Base-by-base conservation (phyloP, 495 filamentous ascomycete species). In the Tuber melanosporum region DNA sequence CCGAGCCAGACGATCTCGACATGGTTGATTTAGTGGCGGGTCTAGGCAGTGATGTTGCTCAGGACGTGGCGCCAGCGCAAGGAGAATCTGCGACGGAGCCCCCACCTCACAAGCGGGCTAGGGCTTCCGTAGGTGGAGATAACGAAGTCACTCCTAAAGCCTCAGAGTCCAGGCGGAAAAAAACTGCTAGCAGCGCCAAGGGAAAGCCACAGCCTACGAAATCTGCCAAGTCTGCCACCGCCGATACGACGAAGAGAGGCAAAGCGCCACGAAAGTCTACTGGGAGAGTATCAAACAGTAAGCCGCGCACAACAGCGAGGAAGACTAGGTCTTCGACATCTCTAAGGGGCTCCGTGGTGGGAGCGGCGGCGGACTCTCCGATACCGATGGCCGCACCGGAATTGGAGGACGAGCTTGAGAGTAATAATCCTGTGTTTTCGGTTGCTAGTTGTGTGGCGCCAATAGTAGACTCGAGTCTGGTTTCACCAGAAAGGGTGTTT, bases 1-100 rank as follows among this genome's bases (percentile, higher is more conserved):
- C 81, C 0, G 77, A 82, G 44, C 77, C 69, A 26, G 81, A 82
- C 71, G 81, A 82, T 46, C 70, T 82, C 15, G 77, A 80, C 62
- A 82, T 82, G 80, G 57, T 73, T 6, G 80, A 62, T 39, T 74
- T 82, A 62, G 71, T 81, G 20, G 73, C 73, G 15, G 72, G 74
- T 74, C 71, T 77, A 14, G 80, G 80, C 5, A 71, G 47, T 20
- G 79, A 52, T 32, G 43, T 19, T n/a, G 39, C 22, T n/a, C 39
- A 45, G 22, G 69, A 72, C 36, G 32, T 52, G 36, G 75, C 44
- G 71, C 36, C 12, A 19, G 57, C 10, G 26, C 57, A 26, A 19
- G 57, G 57, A 36, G 26, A 32, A 66, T 66, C 57, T 36, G 26
- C 2, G 26, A 3, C 32, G 57, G 57, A 66, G 8, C 57, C 57